These are phyloP conservation scores for Prunella vulgaris DNA, from an alignment of 257 asterid genomes.

Conservation along the genomic window DNA sequence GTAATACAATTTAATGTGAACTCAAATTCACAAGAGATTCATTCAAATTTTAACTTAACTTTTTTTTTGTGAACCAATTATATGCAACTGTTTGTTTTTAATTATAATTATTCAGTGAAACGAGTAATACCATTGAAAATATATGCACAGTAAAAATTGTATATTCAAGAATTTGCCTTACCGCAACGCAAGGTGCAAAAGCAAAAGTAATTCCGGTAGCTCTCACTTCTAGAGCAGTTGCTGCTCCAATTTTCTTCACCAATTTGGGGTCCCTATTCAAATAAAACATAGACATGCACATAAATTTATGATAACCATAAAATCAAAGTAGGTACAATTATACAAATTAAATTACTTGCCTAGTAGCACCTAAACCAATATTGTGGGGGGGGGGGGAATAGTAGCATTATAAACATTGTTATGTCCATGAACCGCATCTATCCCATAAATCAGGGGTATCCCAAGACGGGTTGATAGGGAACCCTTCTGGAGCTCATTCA, in stretches of 20 bases:
- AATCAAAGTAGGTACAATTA: neutral
- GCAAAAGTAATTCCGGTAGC: conserved; percentile 60
- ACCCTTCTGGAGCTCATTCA: conserved; percentile 56
- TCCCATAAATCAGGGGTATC: conserved; percentile 72
- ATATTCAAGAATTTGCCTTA: too few species aligned
- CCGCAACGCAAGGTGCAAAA: conserved; percentile 77
- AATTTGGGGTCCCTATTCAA: conserved; percentile 50
- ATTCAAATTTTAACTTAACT: too few species aligned
- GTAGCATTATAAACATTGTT: conserved; percentile 26
- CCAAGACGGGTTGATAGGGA: conserved; percentile 64
- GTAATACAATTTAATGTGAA: too few species aligned
- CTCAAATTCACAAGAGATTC: too few species aligned
- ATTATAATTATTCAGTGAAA: too few species aligned
- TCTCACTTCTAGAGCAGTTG: conserved; percentile 70
- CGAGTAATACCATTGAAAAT: too few species aligned
- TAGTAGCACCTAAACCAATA: conserved; percentile 30
- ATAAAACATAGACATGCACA: neutral
- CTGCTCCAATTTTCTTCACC: conserved; percentile 62
- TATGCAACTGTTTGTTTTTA: too few species aligned
- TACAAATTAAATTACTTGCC: conserved; percentile 16
- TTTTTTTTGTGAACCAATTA: too few species aligned
- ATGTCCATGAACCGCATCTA: conserved; percentile 76
- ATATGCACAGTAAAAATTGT: too few species aligned
- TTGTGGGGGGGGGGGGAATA: conserved; percentile 29
- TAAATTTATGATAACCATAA: neutral